Conservation (phyloP, 2,329 filamentous ascomycete genomes). For the Botrytis cinerea region DNA sequence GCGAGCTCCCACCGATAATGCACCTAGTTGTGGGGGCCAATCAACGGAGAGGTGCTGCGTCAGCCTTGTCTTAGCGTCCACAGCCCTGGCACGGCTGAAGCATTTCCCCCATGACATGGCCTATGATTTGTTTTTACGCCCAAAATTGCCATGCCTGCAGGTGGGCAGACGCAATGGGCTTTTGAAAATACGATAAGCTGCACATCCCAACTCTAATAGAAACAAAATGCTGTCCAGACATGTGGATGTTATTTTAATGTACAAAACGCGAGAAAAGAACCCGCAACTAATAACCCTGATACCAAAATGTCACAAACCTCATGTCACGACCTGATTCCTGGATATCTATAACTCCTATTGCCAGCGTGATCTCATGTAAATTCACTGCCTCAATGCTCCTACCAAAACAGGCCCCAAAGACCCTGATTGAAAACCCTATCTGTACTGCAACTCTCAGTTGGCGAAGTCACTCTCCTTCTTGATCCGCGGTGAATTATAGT, state of each 20-base stretch:
- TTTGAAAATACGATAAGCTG: background rate
- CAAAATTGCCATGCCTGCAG: background rate
- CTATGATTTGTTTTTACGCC: background rate
- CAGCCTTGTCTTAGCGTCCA: background rate
- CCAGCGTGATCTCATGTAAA: constrained; percentile 4
- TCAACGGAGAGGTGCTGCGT: background rate
- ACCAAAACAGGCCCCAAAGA: background rate
- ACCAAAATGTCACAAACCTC: background rate
- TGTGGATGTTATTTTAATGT: background rate
- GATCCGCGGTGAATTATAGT: constrained; percentile 12
- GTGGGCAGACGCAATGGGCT: background rate
- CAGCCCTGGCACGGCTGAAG: background rate
- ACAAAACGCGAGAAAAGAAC: background rate
- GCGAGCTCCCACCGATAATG: constrained; percentile 3
- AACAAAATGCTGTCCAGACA: background rate
- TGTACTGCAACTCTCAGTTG: background rate
- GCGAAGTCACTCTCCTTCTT: constrained; percentile 13
- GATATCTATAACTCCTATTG: constrained; percentile 10
- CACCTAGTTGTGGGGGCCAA: background rate
- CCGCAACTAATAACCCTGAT: background rate
- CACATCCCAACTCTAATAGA: background rate
- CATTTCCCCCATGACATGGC: background rate
- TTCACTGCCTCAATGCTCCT: background rate
- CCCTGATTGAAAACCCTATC: background rate
- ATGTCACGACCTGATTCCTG: background rate